These are phyloP conservation scores for Puccinellia tenuiflora DNA, from an alignment of 176 grass and related monocot species.

Conservation along the genomic window DNA sequence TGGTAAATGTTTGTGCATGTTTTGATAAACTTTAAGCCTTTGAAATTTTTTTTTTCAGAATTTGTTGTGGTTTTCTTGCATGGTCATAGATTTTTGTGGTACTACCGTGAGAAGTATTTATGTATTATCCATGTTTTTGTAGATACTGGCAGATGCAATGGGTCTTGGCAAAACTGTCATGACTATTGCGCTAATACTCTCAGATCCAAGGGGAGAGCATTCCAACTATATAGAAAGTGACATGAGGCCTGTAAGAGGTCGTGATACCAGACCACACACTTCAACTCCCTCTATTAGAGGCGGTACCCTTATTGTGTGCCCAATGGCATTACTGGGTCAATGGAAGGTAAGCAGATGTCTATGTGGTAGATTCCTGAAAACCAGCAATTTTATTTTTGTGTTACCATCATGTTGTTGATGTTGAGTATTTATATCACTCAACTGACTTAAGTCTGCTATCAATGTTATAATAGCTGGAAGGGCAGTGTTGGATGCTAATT, in stretches of 20 bases:
- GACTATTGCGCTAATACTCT: slow-evolving; percentile 80
- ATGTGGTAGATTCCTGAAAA: background rate
- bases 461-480: background rate
- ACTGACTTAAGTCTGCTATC: background rate
- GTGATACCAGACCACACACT: background rate
- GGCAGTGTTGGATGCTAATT: background rate
- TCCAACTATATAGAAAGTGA: slow-evolving; percentile 29
- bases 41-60: background rate
- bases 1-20: background rate
- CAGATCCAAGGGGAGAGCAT: slow-evolving; percentile 48
- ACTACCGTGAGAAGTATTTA: slow-evolving; percentile 9
- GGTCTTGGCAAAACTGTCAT: slow-evolving; percentile 95
- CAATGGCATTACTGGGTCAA: slow-evolving; percentile 84
- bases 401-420: slow-evolving; percentile 14
- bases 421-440: background rate
- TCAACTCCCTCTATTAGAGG: slow-evolving; percentile 33
- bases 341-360: slow-evolving; percentile 60
- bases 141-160: slow-evolving; percentile 96
- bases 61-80: background rate
- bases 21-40: background rate
- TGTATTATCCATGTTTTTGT: slow-evolving; percentile 27
- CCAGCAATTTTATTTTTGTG: background rate
- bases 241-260: background rate
- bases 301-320: slow-evolving; percentile 84
- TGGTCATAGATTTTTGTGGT: background rate